A percentile compares a stretch with the other conserved stretches of the same genome.
Conservation (phyloP, 352 stramenopile genomes). For the Pythium grandisporangium region DNA sequence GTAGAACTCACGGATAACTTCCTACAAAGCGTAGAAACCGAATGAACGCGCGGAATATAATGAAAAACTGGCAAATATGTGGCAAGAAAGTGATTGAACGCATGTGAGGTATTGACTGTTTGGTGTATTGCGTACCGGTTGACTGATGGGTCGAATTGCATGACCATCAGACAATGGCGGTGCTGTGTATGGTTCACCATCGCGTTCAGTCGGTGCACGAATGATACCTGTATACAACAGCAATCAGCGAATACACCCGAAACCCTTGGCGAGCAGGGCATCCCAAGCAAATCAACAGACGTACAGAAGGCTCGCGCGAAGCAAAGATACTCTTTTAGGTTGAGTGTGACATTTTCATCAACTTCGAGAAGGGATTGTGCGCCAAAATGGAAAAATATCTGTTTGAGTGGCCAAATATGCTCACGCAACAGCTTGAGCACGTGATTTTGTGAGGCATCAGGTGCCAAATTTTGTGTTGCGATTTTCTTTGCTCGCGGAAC, state of each 20-base stretch:
- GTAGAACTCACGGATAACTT: conserved; percentile 64
- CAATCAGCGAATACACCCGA: too few species aligned
- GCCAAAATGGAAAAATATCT: conserved; percentile 70
- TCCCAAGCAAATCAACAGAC: too few species aligned
- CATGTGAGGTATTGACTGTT: too few species aligned
- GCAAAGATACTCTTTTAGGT: conserved; percentile 55
- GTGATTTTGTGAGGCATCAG: conserved; percentile 54
- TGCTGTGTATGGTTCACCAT: conserved; percentile 40
- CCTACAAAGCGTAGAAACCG: conserved; percentile 8
- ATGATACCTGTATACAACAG: too few species aligned
- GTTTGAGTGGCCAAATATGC: conserved; percentile 62
- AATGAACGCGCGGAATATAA: neutral
- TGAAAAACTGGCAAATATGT: neutral
- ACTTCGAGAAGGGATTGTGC: conserved; percentile 53
- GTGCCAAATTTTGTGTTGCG: conserved; percentile 44
- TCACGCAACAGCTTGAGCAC: conserved; percentile 64
- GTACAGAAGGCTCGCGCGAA: conserved; percentile 65
- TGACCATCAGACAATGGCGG: conserved; percentile 16
- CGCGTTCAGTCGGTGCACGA: conserved; percentile 25
- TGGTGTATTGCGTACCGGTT: conserved; percentile 17
- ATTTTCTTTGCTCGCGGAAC: conserved; percentile 45
- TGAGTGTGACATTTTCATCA: conserved; percentile 34
- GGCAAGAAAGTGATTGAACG: neutral
- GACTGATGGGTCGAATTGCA: conserved; percentile 40
- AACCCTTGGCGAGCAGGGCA: too few species aligned